Evolutionary conservation across 495 filamentous ascomycete genomes (phyloP).

Genomic region (Cladorrhinum samala): DNA sequence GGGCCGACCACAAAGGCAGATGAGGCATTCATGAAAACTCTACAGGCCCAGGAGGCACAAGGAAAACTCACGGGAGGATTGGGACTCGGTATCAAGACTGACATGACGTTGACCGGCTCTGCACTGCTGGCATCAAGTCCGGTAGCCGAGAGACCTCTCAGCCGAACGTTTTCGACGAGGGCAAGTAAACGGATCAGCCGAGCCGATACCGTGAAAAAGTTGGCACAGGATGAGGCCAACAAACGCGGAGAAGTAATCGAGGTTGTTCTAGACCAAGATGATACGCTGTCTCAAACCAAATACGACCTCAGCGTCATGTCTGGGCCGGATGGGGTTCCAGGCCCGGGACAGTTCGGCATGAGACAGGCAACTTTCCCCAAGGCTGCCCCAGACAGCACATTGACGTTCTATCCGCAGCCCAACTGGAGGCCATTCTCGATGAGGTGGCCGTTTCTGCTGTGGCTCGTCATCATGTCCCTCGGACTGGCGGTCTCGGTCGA

Average conservation of each 20-base stretch:
- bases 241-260: conserved; percentile 46
- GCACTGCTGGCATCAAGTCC: conserved; percentile 36
- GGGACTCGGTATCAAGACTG: conserved; percentile 38
- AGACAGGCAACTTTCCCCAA: conserved; percentile 27
- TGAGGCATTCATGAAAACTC: conserved; percentile 30
- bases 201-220: conserved; percentile 30
- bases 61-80: conserved; percentile 46
- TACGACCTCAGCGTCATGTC: conserved; percentile 39
- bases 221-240: conserved; percentile 47
- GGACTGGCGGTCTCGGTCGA: conserved; percentile 52
- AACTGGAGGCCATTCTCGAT: conserved; percentile 71
- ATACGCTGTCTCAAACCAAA: conserved; percentile 20
- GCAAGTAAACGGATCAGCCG: conserved; percentile 20
- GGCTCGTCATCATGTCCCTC: conserved; percentile 53
- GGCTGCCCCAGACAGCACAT: conserved; percentile 17
- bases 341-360: conserved; percentile 10
- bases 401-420: conserved; percentile 52
- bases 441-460: conserved; percentile 53
- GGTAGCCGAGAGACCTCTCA: conserved; percentile 27
- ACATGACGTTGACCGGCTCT: conserved; percentile 31
- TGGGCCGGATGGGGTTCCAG: conserved; percentile 20
- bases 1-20: conserved; percentile 34
- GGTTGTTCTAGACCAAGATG: conserved; percentile 40
- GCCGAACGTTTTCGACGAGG: conserved; percentile 32
- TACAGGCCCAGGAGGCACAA: conserved; percentile 40